Evolutionary conservation across 352 stramenopile genomes (phyloP).

Genomic region (Lagenidium giganteum): DNA sequence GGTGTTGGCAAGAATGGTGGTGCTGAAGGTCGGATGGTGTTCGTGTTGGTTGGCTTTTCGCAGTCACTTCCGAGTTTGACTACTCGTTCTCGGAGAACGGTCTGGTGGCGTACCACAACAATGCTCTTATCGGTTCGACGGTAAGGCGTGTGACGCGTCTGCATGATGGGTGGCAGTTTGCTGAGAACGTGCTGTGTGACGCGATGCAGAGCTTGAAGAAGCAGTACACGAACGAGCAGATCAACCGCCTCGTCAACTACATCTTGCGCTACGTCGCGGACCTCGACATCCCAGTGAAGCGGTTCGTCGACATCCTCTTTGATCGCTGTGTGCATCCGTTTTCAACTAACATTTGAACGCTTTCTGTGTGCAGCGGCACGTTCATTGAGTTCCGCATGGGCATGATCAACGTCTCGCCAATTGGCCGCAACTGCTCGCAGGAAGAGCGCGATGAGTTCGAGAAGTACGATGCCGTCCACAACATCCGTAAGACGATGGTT

Average conservation of each 20-base stretch:
- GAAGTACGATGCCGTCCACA: slow-evolving; percentile 91
- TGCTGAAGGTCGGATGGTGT: too few species aligned
- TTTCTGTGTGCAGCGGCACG: slow-evolving; percentile 69
- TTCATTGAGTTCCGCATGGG: slow-evolving; percentile 98
- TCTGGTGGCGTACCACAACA: slow-evolving; percentile 96
- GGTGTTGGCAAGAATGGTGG: too few species aligned
- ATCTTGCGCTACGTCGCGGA: slow-evolving; percentile 90
- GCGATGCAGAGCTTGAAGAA: slow-evolving; percentile 88
- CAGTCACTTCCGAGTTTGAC: slow-evolving; percentile 91
- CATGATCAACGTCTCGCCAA: slow-evolving; percentile 99
- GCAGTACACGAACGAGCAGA: slow-evolving; percentile 94
- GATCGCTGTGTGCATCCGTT: slow-evolving; percentile 5
- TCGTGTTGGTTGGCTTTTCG: slow-evolving; percentile 2
- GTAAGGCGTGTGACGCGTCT: too few species aligned
- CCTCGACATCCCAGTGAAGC: slow-evolving; percentile 94
- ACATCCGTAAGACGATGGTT: slow-evolving; percentile 93
- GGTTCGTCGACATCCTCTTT: slow-evolving; percentile 19
- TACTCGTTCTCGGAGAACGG: slow-evolving; percentile 99
- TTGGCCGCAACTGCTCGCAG: slow-evolving; percentile 96
- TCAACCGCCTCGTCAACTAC: slow-evolving; percentile 97
- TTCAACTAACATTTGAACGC: neutral
- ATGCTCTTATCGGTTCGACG: slow-evolving; percentile 80
- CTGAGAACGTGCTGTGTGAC: too few species aligned
- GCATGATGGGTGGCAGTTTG: too few species aligned
- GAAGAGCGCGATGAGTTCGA: slow-evolving; percentile 97